Conservation (phyloP, 352 stramenopile species). For the Pilasporangium apinafurcum region DNA sequence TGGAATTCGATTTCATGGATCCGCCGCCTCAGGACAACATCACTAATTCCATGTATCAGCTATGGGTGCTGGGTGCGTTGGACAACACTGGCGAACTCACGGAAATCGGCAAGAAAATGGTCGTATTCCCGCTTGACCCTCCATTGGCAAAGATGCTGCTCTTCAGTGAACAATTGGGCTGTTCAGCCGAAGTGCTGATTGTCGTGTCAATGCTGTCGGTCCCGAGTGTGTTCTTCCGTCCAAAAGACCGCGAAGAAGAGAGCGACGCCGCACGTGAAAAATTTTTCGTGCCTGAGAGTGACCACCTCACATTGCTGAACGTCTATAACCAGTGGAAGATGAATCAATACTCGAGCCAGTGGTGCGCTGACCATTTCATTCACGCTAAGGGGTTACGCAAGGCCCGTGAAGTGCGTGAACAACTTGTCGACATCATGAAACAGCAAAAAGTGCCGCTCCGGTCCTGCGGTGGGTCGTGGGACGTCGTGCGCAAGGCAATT, state of each 20-base stretch:
- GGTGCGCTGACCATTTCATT: conserved; percentile 96
- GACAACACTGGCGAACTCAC: conserved; percentile 97
- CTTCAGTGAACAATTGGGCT: conserved; percentile 92
- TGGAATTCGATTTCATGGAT: conserved; percentile 99
- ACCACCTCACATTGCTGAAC: conserved; percentile 97
- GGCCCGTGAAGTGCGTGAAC: conserved; percentile 89
- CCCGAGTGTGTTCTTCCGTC: conserved; percentile 95
- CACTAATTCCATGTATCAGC: conserved; percentile 97
- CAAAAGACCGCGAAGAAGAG: conserved; percentile 97
- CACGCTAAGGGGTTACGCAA: conserved; percentile 94
- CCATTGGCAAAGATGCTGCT: conserved; percentile 95
- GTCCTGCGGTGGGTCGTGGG: conserved; percentile 91
- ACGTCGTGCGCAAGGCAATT: conserved; percentile 97
- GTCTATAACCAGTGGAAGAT: conserved; percentile 94
- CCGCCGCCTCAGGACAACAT: conserved; percentile 96
- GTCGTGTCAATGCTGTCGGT: conserved; percentile 98
- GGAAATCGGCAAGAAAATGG: conserved; percentile 95
- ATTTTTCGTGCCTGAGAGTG: conserved; percentile 98
- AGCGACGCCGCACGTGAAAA: conserved; percentile 96
- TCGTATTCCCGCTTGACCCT: conserved; percentile 98
- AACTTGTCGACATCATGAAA: conserved; percentile 99
- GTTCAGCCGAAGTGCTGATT: conserved; percentile 93
- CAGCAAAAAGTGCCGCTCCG: conserved; percentile 91
- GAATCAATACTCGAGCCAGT: conserved; percentile 94
- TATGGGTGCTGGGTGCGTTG: conserved; percentile 97